Percentiles rank a stretch among this genome's conserved stretches.
Evolutionary conservation across 2,329 filamentous ascomycete genomes (phyloP).

Genomic region (Ceratocystis diversiconidia): DNA sequence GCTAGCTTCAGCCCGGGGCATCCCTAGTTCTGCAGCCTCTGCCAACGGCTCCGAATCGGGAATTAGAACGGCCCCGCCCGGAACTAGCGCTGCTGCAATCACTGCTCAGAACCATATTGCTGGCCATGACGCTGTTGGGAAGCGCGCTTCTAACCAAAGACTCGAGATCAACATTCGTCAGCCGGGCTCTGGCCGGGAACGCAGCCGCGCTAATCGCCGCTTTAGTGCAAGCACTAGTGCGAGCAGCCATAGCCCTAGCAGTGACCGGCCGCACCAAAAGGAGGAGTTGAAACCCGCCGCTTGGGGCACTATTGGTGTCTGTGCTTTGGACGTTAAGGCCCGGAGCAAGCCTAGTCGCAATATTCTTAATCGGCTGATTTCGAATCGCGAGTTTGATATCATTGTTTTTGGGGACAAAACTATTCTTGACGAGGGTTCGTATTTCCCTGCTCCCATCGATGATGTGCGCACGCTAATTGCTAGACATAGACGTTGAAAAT

Average conservation of each 20-base stretch:
- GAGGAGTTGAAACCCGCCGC: constrained; percentile 46
- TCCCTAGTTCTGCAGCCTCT: constrained; percentile 38
- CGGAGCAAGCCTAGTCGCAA: constrained; percentile 94
- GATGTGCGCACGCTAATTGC: not conserved
- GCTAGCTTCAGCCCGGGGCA: constrained; percentile 44
- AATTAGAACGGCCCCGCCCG: constrained; percentile 16
- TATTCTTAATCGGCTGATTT: constrained; percentile 82
- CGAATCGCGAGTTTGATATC: constrained; percentile 86
- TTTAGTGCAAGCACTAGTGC: constrained; percentile 71
- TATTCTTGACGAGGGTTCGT: constrained; percentile 73
- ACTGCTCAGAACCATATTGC: constrained; percentile 13
- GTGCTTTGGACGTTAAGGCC: constrained; percentile 88
- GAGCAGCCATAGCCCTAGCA: constrained; percentile 67
- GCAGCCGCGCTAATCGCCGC: constrained; percentile 56
- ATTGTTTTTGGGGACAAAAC: constrained; percentile 98
- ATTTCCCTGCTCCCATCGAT: not conserved
- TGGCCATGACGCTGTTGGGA: constrained; percentile 18
- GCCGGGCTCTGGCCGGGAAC: constrained; percentile 41
- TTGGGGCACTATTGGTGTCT: constrained; percentile 70
- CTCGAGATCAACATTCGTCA: constrained; percentile 25
- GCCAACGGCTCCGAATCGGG: constrained; percentile 38
- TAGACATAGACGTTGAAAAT: constrained; percentile 60
- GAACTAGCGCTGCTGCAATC: constrained; percentile 10
- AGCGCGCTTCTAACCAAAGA: constrained; percentile 10
- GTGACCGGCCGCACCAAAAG: constrained; percentile 49